Percentiles rank a stretch among this genome's conserved stretches.
Evolutionary conservation across 768 basidiomycete genomes (phyloP).

Genomic region (Suillus variegatus): DNA sequence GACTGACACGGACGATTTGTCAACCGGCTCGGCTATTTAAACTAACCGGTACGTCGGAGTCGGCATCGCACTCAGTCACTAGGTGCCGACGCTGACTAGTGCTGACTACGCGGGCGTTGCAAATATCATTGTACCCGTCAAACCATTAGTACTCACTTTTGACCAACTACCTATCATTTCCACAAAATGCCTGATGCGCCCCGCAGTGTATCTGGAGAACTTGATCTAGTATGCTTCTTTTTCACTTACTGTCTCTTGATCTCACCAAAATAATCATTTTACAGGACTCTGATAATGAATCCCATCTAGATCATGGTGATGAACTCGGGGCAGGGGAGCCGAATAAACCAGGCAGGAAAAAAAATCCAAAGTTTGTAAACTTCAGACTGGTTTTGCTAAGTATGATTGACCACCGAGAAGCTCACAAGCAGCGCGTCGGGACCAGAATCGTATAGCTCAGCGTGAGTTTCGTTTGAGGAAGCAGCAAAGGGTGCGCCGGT

Average conservation of each 20-base stretch:
- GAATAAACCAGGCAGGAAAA: slow-evolving; percentile 70
- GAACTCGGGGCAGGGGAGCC: slow-evolving; percentile 23
- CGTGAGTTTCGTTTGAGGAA: slow-evolving; percentile 91
- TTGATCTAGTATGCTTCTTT: slow-evolving; percentile 44
- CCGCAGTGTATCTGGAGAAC: slow-evolving; percentile 65
- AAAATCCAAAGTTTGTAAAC: slow-evolving; percentile 77
- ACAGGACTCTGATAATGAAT: slow-evolving; percentile 72
- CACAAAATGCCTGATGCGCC: slow-evolving; percentile 49
- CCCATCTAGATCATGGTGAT: slow-evolving; percentile 32
- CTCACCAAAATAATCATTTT: slow-evolving; percentile 9
- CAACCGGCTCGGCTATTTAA: slow-evolving; percentile 13
- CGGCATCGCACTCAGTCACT: slow-evolving; percentile 1
- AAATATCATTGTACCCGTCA: not conserved
- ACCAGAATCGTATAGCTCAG: slow-evolving; percentile 92
- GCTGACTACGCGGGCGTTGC: slow-evolving; percentile 2
- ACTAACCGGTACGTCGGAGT: not conserved
- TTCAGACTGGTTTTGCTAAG: slow-evolving; percentile 9
- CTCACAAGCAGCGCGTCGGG: slow-evolving; percentile 84
- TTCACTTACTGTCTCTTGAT: slow-evolving; percentile 16
- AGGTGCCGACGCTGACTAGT: not conserved
- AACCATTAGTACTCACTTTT: slow-evolving; percentile 2
- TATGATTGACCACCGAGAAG: slow-evolving; percentile 36
- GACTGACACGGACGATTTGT: slow-evolving; percentile 13
- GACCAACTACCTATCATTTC: slow-evolving; percentile 39
- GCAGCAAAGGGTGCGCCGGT: slow-evolving; percentile 69